These are phyloP conservation scores for Pseudonitzschia multiseries DNA, from an alignment of 108 stramenopile genomes.

Conservation along the genomic window DNA sequence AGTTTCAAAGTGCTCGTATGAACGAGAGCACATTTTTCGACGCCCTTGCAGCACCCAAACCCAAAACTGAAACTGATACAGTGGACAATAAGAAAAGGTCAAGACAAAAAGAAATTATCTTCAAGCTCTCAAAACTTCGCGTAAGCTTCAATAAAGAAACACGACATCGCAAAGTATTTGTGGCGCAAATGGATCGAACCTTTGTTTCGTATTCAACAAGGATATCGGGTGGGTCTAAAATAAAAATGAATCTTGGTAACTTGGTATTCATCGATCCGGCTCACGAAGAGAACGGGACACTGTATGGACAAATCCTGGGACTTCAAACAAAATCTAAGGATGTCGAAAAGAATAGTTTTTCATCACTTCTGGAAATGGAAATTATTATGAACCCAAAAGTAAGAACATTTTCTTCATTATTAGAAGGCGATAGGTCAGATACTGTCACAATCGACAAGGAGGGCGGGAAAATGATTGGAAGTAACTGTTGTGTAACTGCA, in stretches of 20 bases:
- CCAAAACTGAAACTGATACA: neutral
- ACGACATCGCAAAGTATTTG: slow-evolving; percentile 55
- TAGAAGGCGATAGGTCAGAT: slow-evolving; percentile 15
- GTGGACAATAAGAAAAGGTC: slow-evolving; percentile 4
- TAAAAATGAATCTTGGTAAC: slow-evolving; percentile 56
- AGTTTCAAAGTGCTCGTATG: slow-evolving; percentile 13
- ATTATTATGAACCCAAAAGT: slow-evolving; percentile 36
- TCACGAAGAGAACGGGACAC: slow-evolving; percentile 36
- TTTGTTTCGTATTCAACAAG: slow-evolving; percentile 38
- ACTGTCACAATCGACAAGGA: slow-evolving; percentile 40
- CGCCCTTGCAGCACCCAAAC: neutral
- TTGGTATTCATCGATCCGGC: slow-evolving; percentile 51
- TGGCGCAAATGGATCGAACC: slow-evolving; percentile 71
- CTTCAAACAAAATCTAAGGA: slow-evolving; percentile 39
- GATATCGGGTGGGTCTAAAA: slow-evolving; percentile 47
- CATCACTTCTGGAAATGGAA: slow-evolving; percentile 54
- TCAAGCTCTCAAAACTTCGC: slow-evolving; percentile 56
- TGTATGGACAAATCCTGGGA: slow-evolving; percentile 71
- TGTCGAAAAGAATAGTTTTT: slow-evolving; percentile 9
- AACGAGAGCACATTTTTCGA: neutral
- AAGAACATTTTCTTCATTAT: slow-evolving; percentile 15
- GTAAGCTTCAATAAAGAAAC: slow-evolving; percentile 75
- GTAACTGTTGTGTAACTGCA: slow-evolving; percentile 45
- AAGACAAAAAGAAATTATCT: slow-evolving; percentile 39
- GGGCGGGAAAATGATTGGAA: slow-evolving; percentile 39